Base-by-base conservation (phyloP, 2,329 filamentous ascomycete genomes). In the Trichophyton rubrum region DNA sequence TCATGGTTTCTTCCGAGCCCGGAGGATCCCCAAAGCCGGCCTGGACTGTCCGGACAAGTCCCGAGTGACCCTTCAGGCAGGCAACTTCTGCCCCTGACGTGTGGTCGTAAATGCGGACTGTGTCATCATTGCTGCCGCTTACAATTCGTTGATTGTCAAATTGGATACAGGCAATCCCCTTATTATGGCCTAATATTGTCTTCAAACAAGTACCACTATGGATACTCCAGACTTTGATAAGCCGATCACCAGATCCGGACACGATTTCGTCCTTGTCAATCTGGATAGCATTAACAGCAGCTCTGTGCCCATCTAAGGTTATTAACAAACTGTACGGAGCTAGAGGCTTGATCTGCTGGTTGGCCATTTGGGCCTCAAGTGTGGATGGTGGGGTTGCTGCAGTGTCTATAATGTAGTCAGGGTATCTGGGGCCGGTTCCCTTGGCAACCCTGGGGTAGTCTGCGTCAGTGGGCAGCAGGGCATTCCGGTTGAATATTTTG, bases 81-180 rank as follows among this genome's bases (percentile, higher is more conserved):
- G 91, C 92, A 4, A 97, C 90, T 72, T 97, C 91, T 9, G 93
- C 85, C 3, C 88, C 88, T 0, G 90, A 90, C 53, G 83, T 82
- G 51, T 88, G 86, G 70, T 97, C 93, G 71, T 95, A 99, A 20
- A 99, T 93, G 66, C 93, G 90, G 35, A 99, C 90, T 45, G 93
- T 91, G 70, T 95, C 90, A 72, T 99, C 93, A 67, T 91, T 96
- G 72, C 91, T 96, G 2, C 93, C 93, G 67, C 90, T 96, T 58
- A 99, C 90, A 64, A 99, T 95, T 20, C 93, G 84, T 58, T 89
- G 85, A 27, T 90, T 90, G 70, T 99, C 93, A 69, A 93, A 97
- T 73, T 99, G 92, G 15, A 99, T 91, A 71, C 93, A 99, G 2
- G 93, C 93, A 67, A 99, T 97, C 35, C 93, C 93, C 72, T 99